phyloP scores from a whole-genome alignment of 1,284 basidiomycete genomes.

The Ceratobasidium sp. region DNA sequence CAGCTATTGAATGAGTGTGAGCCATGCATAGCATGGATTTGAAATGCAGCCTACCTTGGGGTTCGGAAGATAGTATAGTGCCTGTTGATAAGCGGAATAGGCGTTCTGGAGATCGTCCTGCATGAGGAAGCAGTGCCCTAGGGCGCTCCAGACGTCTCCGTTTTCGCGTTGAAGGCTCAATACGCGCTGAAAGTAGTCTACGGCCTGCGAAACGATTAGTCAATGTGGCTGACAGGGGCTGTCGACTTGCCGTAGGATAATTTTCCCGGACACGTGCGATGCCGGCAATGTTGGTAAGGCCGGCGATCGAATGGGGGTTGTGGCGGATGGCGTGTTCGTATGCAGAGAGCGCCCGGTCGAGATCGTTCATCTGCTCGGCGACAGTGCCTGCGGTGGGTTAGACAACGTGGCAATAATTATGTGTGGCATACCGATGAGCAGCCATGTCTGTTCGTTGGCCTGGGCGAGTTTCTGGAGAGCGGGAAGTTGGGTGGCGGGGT shows the following conservation, averaged over 20 bases:
- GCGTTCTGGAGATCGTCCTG: slow-evolving; percentile 99
- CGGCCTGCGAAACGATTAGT: slow-evolving; percentile 64
- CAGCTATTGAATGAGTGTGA: slow-evolving; percentile 35
- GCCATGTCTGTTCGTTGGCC: slow-evolving; percentile 47
- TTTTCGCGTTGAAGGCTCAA: slow-evolving; percentile 88
- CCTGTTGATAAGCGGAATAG: slow-evolving; percentile 98
- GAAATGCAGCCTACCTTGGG: slow-evolving; percentile 70
- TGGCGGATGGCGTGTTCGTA: slow-evolving; percentile 93
- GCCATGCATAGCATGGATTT: slow-evolving; percentile 15
- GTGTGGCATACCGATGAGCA: slow-evolving; percentile 66
- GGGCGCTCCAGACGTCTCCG: slow-evolving; percentile 93
- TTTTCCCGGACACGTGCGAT: slow-evolving; percentile 88
- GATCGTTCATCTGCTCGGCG: slow-evolving; percentile 89
- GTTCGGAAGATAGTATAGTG: slow-evolving; percentile 92
- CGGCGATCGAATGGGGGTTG: slow-evolving; percentile 86
- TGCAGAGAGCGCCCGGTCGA: slow-evolving; percentile 85
- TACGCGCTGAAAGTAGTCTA: slow-evolving; percentile 94
- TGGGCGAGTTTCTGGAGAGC: slow-evolving; percentile 40
- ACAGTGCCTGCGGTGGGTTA: slow-evolving; percentile 67
- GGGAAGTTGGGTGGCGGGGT: slow-evolving; percentile 18
- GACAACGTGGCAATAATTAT: neutral
- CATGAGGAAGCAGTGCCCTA: slow-evolving; percentile 98
- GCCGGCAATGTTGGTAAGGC: slow-evolving; percentile 89
- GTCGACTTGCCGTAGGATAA: slow-evolving; percentile 73
- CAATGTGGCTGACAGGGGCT: too few species aligned